phyloP scores from a whole-genome alignment of 768 basidiomycete genomes.

The Suillus alpinus region DNA sequence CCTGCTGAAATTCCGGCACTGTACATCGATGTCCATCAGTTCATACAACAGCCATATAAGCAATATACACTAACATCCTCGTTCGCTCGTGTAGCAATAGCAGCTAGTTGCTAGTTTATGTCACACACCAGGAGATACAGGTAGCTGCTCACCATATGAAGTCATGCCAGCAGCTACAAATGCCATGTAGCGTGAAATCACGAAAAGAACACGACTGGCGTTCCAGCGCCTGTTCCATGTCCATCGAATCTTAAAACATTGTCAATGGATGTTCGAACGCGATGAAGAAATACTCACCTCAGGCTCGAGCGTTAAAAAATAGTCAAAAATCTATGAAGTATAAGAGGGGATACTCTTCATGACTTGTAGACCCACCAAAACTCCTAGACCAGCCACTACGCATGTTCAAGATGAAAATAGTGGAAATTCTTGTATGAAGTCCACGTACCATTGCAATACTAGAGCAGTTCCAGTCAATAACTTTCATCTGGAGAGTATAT shows the following conservation, averaged over 20 bases:
- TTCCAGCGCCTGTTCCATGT: constrained; percentile 8
- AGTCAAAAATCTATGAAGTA: neutral
- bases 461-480: neutral
- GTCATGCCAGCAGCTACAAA: constrained; percentile 9
- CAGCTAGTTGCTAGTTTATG: neutral
- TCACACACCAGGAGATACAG: neutral
- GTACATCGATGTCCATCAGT: neutral
- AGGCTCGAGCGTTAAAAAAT: neutral
- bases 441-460: neutral
- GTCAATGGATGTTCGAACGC: neutral
- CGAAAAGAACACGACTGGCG: neutral
- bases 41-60: neutral
- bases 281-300: neutral
- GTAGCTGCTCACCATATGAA: constrained; percentile 1
- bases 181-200: constrained; percentile 4
- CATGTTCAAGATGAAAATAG: neutral
- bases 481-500: neutral
- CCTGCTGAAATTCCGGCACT: neutral
- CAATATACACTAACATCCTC: neutral
- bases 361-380: neutral
- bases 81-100: neutral
- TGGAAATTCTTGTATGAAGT: neutral
- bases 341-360: neutral
- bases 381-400: neutral
- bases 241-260: neutral